Evolutionary conservation across 805 yeast genomes (phyloP).

Genomic region (Candida loeiensis): DNA sequence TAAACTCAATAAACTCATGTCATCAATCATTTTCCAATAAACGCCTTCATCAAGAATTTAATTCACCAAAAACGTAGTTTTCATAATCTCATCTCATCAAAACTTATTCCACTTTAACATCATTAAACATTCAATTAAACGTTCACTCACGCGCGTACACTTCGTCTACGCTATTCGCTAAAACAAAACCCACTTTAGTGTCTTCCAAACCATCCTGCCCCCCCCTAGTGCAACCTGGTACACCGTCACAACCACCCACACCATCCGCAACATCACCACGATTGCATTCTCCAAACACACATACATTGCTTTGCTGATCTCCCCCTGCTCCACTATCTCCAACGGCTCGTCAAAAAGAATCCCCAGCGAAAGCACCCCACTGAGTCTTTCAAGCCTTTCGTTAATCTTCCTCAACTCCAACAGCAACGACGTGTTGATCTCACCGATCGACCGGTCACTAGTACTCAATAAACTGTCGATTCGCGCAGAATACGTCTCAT

Average conservation of each 20-base stretch:
- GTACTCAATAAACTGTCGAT: slow-evolving; percentile 59
- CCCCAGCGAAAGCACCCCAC: slow-evolving; percentile 29
- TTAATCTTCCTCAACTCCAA: slow-evolving; percentile 53
- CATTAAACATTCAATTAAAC: too few species aligned
- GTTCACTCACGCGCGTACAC: neutral
- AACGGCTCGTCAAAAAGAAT: slow-evolving; percentile 14
- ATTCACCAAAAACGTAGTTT: too few species aligned
- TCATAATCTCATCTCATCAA: too few species aligned
- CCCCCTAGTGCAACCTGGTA: slow-evolving; percentile 33
- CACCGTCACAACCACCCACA: slow-evolving; percentile 56
- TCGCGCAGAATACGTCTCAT: slow-evolving; percentile 46
- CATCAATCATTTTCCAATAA: too few species aligned
- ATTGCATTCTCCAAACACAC: slow-evolving; percentile 48
- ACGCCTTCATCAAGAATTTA: too few species aligned
- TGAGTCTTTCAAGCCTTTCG: slow-evolving; percentile 46
- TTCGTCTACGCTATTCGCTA: neutral
- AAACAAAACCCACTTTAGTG: slow-evolving; percentile 3
- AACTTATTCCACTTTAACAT: too few species aligned
- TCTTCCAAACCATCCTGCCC: slow-evolving; percentile 15
- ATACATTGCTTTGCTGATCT: slow-evolving; percentile 40
- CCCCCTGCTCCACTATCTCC: slow-evolving; percentile 27
- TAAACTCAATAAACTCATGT: too few species aligned
- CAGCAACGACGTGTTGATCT: slow-evolving; percentile 67
- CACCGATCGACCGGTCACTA: slow-evolving; percentile 69
- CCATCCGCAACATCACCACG: slow-evolving; percentile 46